A percentile compares a stretch with the other conserved stretches of the same genome.
These are phyloP conservation scores for Magnusiomyces ingens DNA, from an alignment of 1,139 yeast genomes.

Conservation along the genomic window DNA sequence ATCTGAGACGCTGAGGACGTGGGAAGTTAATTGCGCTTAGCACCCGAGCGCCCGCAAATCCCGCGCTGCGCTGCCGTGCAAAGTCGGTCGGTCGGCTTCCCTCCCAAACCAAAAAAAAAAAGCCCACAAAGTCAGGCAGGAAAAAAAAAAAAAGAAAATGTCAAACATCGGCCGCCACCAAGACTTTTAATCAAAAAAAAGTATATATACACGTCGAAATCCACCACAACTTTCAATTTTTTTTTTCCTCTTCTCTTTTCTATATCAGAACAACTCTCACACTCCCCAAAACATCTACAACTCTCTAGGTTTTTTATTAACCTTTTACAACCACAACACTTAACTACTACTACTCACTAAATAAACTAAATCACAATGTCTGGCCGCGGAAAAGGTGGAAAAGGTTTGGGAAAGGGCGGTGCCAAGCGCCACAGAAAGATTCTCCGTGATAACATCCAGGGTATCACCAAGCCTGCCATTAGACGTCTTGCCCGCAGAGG, in stretches of 20 bases:
- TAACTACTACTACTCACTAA: conserved; percentile 8
- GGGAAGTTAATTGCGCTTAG: too few relatives aligned
- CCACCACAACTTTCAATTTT: conserved; percentile 6
- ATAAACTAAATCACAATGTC: conserved; percentile 55
- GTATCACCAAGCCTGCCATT: conserved; percentile 99
- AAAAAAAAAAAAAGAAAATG: conserved; percentile 4
- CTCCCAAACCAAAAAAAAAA: too few relatives aligned
- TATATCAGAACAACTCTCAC: conserved; percentile 9
- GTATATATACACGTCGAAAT: conserved; percentile 5
- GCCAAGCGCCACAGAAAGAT: conserved; percentile 99
- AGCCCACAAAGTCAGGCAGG: not conserved
- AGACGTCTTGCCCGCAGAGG: conserved; percentile 99
- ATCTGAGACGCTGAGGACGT: too few relatives aligned
- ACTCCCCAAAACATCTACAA: not conserved
- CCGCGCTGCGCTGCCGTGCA: too few relatives aligned
- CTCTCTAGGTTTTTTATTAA: not conserved
- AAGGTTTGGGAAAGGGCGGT: conserved; percentile 98
- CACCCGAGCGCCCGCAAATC: too few relatives aligned
- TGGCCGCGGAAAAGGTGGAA: conserved; percentile 99
- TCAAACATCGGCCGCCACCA: conserved; percentile 3
- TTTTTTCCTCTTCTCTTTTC: not conserved
- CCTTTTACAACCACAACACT: not conserved
- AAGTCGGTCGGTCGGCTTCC: too few relatives aligned
- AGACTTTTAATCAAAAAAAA: not conserved
- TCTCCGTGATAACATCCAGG: conserved; percentile 98